Evolutionary conservation across 2,329 filamentous ascomycete genomes (phyloP).

Genomic region (Dactylellina haptotyla): DNA sequence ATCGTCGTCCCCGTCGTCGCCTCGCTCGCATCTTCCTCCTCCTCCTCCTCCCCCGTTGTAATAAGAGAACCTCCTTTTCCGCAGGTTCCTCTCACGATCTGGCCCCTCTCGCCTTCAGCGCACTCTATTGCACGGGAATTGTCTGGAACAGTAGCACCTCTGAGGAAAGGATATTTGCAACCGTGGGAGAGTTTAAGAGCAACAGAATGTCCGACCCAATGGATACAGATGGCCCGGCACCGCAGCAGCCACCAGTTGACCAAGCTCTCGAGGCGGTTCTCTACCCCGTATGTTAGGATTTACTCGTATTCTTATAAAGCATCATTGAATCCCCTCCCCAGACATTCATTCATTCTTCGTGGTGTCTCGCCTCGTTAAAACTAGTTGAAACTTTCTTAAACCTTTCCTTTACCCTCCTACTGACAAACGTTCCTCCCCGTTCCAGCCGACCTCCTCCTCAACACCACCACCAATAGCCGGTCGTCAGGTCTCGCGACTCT

Average conservation of each 20-base stretch:
- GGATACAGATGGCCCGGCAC: constrained; percentile 30
- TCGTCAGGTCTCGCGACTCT: constrained; percentile 39
- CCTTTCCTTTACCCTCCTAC: not conserved
- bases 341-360: no score
- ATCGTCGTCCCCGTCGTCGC: not conserved
- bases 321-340: no score
- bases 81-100: no score
- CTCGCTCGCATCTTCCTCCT: not conserved
- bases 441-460: constrained; percentile 26
- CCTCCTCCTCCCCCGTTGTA: not conserved
- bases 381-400: not conserved
- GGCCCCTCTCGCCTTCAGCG: not conserved
- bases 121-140: no score
- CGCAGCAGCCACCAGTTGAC: constrained; percentile 13
- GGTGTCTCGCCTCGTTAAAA: not conserved
- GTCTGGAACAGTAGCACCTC: no score
- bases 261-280: constrained; percentile 45
- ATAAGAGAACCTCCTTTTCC: not conserved
- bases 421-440: not conserved
- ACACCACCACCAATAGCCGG: constrained; percentile 16
- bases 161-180: no score
- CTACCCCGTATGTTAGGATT: constrained; percentile 24
- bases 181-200: not conserved
- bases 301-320: not conserved
- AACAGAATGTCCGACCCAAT: constrained; percentile 39